These are phyloP conservation scores for Ustilago crameri DNA, from an alignment of 1,284 basidiomycete genomes.

Conservation along the genomic window DNA sequence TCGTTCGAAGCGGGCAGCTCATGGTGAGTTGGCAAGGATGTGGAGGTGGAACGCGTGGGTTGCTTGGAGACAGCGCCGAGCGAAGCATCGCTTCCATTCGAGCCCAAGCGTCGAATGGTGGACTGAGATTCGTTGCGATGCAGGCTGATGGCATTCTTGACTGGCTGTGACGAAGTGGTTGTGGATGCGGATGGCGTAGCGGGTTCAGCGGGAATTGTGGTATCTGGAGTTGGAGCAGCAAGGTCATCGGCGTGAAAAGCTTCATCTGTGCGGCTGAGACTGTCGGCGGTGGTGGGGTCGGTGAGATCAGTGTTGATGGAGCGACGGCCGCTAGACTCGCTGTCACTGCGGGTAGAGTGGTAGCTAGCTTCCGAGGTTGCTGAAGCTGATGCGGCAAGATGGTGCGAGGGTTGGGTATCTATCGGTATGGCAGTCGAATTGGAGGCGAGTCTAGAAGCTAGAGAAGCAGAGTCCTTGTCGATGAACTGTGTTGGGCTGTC, in stretches of 20 bases:
- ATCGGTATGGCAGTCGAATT: background rate
- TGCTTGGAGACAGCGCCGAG: conserved; percentile 20
- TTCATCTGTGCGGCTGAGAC: conserved; percentile 29
- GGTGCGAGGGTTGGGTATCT: conserved; percentile 5
- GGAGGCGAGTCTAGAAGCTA: too few species aligned
- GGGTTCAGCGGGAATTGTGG: background rate
- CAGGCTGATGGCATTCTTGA: conserved; percentile 31
- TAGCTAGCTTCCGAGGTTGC: conserved; percentile 57
- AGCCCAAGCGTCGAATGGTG: conserved; percentile 68
- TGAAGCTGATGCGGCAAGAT: conserved; percentile 36
- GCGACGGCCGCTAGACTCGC: conserved; percentile 56
- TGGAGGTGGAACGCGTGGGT: conserved; percentile 27
- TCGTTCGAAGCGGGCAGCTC: conserved; percentile 32
- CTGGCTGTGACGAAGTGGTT: conserved; percentile 9
- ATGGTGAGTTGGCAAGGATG: conserved; percentile 53
- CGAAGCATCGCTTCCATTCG: conserved; percentile 55
- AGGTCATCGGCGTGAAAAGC: conserved; percentile 2
- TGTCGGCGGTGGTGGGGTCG: conserved; percentile 50
- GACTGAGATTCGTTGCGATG: conserved; percentile 70
- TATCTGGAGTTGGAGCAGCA: background rate
- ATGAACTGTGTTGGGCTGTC: background rate
- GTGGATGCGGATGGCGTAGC: background rate
- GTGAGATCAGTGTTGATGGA: conserved; percentile 51
- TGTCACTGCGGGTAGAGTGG: conserved; percentile 55
- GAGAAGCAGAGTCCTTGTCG: background rate